These are phyloP conservation scores for Pseudogymnoascus sp. DNA, from an alignment of 2,329 filamentous ascomycete species.

Conservation along the genomic window DNA sequence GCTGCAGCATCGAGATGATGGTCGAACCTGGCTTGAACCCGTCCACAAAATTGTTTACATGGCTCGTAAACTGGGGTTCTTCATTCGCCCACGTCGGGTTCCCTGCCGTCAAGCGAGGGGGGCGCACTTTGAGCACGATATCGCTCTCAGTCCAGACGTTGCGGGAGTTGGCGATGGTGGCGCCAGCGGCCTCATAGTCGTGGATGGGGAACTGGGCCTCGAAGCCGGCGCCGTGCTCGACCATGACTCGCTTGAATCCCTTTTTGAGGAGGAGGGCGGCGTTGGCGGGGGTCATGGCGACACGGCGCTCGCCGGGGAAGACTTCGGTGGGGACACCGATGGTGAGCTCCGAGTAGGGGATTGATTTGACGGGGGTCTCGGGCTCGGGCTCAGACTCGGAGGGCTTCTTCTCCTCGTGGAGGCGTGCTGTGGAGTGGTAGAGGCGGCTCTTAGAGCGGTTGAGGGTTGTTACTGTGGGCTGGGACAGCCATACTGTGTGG, in stretches of 20 bases:
- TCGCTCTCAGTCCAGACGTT: slow-evolving; percentile 68
- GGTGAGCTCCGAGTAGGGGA: slow-evolving; percentile 62
- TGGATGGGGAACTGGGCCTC: slow-evolving; percentile 70
- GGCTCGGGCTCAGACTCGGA: not conserved
- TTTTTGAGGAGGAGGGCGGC: slow-evolving; percentile 77
- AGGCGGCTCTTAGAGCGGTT: not conserved
- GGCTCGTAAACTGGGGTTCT: slow-evolving; percentile 31
- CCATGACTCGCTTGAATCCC: slow-evolving; percentile 66
- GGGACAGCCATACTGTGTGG: slow-evolving; percentile 1
- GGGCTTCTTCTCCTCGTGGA: not conserved
- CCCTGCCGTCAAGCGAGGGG: slow-evolving; percentile 44
- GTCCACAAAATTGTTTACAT: slow-evolving; percentile 50
- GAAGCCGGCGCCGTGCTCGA: slow-evolving; percentile 73
- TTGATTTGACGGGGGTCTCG: slow-evolving; percentile 6
- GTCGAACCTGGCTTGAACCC: slow-evolving; percentile 62
- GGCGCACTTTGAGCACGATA: slow-evolving; percentile 77
- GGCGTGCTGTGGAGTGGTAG: not conserved
- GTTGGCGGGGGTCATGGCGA: slow-evolving; percentile 79
- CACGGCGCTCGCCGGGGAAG: slow-evolving; percentile 70
- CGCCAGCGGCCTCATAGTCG: slow-evolving; percentile 70
- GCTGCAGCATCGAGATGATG: slow-evolving; percentile 76
- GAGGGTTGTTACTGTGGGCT: not conserved
- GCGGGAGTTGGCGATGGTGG: slow-evolving; percentile 61
- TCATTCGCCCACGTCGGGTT: slow-evolving; percentile 23
- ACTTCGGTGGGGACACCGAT: slow-evolving; percentile 75